Conservation (phyloP, 1,284 basidiomycete genomes). For the Mycena citricolor region DNA sequence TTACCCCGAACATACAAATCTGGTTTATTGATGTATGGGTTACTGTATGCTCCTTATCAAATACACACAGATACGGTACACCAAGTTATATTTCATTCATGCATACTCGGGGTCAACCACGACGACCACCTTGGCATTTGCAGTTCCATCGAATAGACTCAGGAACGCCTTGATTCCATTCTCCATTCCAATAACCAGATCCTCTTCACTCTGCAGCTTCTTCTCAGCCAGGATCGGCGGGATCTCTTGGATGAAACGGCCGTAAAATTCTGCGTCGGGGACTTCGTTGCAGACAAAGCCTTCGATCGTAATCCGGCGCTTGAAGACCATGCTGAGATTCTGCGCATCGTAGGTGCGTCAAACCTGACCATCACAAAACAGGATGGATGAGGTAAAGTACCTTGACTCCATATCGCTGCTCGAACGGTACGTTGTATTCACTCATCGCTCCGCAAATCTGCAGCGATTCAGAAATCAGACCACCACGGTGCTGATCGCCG, state of each 20-base stretch:
- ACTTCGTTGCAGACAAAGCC: conserved; percentile 19
- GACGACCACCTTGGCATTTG: conserved; percentile 1
- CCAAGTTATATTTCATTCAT: background rate
- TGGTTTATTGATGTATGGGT: too few species aligned
- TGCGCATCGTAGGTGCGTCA: conserved; percentile 1
- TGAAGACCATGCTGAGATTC: conserved; percentile 16
- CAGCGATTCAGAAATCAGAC: background rate
- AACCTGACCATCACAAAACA: background rate
- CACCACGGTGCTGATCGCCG: background rate
- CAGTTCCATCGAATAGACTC: conserved; percentile 1
- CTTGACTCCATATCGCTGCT: conserved; percentile 22
- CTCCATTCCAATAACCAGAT: conserved; percentile 1
- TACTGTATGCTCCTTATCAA: too few species aligned
- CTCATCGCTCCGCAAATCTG: conserved; percentile 8
- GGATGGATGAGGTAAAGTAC: conserved; percentile 6
- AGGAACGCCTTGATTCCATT: conserved; percentile 6
- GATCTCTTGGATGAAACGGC: conserved; percentile 14
- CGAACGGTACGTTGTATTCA: conserved; percentile 14
- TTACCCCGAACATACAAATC: too few species aligned
- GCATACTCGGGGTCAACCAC: background rate
- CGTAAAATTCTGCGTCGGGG: conserved; percentile 2
- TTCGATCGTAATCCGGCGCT: conserved; percentile 5
- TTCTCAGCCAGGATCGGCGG: conserved; percentile 13
- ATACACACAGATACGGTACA: background rate
- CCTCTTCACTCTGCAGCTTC: conserved; percentile 15